phyloP scores from a whole-genome alignment of 257 asterid genomes.

The Petrea volubilis region DNA sequence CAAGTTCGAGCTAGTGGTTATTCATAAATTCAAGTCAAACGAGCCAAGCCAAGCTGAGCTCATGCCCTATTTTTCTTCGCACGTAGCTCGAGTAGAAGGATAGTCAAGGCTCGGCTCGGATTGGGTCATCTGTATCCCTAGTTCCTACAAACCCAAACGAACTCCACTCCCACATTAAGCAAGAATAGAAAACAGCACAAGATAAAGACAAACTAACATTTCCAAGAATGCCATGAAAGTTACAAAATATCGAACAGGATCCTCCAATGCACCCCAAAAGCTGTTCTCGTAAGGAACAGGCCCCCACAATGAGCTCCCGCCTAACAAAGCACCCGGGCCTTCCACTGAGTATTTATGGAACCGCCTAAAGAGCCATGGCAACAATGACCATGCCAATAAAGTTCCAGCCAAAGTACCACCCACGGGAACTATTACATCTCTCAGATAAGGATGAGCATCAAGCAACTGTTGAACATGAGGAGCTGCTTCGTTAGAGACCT shows the following conservation, averaged over 20 bases:
- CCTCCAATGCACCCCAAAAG: too few species aligned
- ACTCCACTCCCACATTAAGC: too few species aligned
- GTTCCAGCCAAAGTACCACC: constrained; percentile 70
- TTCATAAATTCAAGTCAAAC: too few species aligned
- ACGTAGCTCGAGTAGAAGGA: too few species aligned
- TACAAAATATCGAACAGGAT: constrained; percentile 59
- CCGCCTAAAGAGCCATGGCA: constrained; percentile 78
- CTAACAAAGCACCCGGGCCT: constrained; percentile 69
- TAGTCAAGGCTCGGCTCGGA: too few species aligned
- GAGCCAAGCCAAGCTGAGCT: too few species aligned
- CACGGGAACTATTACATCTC: constrained; percentile 83
- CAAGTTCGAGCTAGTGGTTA: too few species aligned
- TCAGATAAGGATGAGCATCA: constrained; percentile 73
- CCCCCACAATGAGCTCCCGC: constrained; percentile 60
- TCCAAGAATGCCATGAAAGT: constrained; percentile 76
- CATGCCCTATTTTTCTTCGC: too few species aligned
- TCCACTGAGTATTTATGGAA: constrained; percentile 61
- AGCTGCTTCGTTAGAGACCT: constrained; percentile 48
- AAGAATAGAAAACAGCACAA: background rate
- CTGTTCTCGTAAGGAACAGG: constrained; percentile 91
- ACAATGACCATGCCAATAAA: constrained; percentile 72
- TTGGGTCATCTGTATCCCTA: too few species aligned
- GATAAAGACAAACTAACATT: constrained; percentile 54
- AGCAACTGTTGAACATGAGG: constrained; percentile 70
- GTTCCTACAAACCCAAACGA: background rate